These are phyloP conservation scores for Leccinum arenicola DNA, from an alignment of 768 basidiomycete species.

Conservation along the genomic window DNA sequence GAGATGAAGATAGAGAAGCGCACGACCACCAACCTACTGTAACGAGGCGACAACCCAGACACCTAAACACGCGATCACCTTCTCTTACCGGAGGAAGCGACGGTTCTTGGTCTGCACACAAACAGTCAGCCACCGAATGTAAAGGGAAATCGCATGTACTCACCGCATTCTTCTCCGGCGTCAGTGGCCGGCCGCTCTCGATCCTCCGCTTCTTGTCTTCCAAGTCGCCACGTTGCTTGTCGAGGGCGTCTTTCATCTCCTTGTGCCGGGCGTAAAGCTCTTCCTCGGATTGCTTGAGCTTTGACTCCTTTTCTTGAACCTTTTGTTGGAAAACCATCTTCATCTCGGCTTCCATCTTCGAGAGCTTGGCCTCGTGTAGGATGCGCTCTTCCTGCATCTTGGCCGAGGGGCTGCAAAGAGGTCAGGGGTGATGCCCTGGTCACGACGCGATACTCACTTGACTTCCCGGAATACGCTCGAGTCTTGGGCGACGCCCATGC, in stretches of 20 bases:
- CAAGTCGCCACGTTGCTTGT: constrained; percentile 92
- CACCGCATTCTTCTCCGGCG: constrained; percentile 89
- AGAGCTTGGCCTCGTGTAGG: constrained; percentile 93
- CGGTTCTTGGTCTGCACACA: constrained; percentile 33
- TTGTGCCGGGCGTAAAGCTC: constrained; percentile 98
- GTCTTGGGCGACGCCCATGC: constrained; percentile 98
- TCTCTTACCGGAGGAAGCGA: constrained; percentile 35
- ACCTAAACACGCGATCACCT: constrained; percentile 5
- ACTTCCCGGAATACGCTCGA: constrained; percentile 98
- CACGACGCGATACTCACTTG: constrained; percentile 63
- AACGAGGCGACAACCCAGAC: constrained; percentile 27
- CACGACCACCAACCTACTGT: constrained; percentile 29
- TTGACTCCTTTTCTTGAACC: constrained; percentile 98
- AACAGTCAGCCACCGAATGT: constrained; percentile 7
- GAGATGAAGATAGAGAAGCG: constrained; percentile 22
- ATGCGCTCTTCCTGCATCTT: constrained; percentile 95
- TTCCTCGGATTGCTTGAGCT: constrained; percentile 98
- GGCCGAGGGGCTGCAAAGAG: constrained; percentile 74
- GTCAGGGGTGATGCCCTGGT: constrained; percentile 12
- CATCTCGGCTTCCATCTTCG: constrained; percentile 99
- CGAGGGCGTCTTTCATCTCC: constrained; percentile 99
- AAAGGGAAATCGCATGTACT: constrained; percentile 31
- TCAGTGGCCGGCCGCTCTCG: constrained; percentile 91
- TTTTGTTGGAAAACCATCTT: constrained; percentile 99
- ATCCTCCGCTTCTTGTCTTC: constrained; percentile 98